These are phyloP conservation scores for Dysphania ambrosioides DNA, from an alignment of 148 eudicot species.

Conservation along the genomic window DNA sequence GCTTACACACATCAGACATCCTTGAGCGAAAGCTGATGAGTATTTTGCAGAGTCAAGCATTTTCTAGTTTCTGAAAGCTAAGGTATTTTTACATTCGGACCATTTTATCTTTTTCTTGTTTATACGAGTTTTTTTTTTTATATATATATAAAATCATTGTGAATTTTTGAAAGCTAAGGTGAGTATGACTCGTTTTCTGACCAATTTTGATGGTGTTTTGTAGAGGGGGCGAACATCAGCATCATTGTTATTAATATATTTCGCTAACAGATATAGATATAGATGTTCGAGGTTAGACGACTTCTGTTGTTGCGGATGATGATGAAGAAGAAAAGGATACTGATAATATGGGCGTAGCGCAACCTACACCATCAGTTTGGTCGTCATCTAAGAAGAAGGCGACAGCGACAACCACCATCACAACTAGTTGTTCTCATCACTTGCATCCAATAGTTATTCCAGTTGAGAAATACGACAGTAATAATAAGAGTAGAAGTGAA, in stretches of 20 bases:
- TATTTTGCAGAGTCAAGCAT: neutral
- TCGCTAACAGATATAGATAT: neutral
- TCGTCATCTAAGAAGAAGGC: conserved; percentile 10
- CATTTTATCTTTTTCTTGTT: neutral
- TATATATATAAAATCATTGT: too few species aligned
- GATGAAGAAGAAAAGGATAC: conserved; percentile 32
- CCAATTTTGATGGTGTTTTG: neutral
- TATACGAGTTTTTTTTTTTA: too few species aligned
- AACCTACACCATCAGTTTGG: conserved; percentile 11
- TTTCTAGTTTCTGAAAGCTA: neutral
- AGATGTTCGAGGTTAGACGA: neutral
- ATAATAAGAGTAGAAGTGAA: neutral
- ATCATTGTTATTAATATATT: too few species aligned
- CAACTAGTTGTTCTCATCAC: neutral
- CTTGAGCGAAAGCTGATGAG: too few species aligned
- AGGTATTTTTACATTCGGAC: neutral
- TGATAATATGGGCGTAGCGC: conserved; percentile 36
- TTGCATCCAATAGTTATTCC: neutral
- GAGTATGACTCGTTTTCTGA: too few species aligned
- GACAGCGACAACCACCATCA: neutral
- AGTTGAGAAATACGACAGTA: neutral
- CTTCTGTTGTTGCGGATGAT: conserved; percentile 6
- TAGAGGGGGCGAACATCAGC: too few species aligned
- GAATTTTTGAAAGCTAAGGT: too few species aligned
- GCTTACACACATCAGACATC: too few species aligned